Evolutionary conservation across 2,329 filamentous ascomycete species (phyloP), one percentile per base, ranked within the genome.

Genomic region (Curvularia hawaiiensis): DNA sequence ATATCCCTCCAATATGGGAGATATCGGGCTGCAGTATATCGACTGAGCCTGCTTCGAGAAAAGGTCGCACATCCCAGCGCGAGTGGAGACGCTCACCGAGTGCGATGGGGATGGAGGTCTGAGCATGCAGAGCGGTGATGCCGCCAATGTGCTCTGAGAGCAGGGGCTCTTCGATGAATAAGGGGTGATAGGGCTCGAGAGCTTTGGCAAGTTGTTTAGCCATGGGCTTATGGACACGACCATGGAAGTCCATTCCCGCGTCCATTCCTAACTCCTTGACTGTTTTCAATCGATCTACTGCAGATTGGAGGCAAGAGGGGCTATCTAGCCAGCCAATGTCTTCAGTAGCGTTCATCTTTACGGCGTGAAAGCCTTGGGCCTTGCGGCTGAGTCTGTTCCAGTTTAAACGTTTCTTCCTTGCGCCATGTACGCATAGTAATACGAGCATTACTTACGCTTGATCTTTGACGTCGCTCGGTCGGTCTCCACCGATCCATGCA

Each of bases 271-370:
- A 76, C 0, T 82, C 80, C 70, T 89, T 91, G 10, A 93, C 90
- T 0, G 83, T 80, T 63, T 88, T 86, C 12, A 93, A 78, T 1
- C 90, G 82, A 56, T 90, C 84, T 2, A 92, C 85, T 44, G 84
- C 86, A 5, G 82, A 79, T 44, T 89, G 82, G 0, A 93, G 80
- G 0, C 81, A 81, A 0, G 82, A 79, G 0, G 90, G 90, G 1
- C 88, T 89, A 73, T 93, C 90, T 0, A 93, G 80, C 89, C 89
- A 92, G 62, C 85, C 87, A 1, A 92, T 75, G 60, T 92, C 90
- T 68, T 89, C 88, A 0, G 90, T 92, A 6, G 84, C 90, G 70
- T 92, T 92, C 90, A 93, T 92, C 71, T 92, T 92, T 52, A 92
- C 83, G 4, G 84, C 81, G 2, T 79, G 85, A 69, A 90, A 87